phyloP scores from a whole-genome alignment of 2,329 filamentous ascomycete genomes.

The Sordariomycetes sp. region DNA sequence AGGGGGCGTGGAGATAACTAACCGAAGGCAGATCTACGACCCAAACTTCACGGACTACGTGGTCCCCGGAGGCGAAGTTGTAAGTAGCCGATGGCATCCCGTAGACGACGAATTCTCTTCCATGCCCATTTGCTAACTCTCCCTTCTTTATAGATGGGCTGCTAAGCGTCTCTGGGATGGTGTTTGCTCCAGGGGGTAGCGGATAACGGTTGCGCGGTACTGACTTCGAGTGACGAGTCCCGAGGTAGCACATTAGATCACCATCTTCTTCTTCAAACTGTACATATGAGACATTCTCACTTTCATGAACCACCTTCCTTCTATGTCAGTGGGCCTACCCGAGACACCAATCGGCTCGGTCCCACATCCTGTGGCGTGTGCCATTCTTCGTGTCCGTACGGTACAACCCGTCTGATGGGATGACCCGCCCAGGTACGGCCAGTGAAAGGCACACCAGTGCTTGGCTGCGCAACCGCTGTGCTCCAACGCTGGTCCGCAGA shows the following conservation, averaged over 20 bases:
- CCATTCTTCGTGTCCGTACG: neutral
- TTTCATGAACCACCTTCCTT: too few species aligned
- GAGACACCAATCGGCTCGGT: neutral
- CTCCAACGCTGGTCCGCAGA: too few species aligned
- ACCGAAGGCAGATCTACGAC: conserved; percentile 15
- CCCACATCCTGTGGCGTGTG: neutral
- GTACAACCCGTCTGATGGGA: neutral
- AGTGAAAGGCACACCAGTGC: neutral
- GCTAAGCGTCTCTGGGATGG: neutral
- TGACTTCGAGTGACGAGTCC: neutral
- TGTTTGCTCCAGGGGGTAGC: neutral
- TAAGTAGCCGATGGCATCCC: neutral
- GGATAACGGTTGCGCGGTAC: neutral
- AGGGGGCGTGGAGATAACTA: neutral
- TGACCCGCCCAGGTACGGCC: neutral
- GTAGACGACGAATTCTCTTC: neutral
- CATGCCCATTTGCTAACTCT: neutral
- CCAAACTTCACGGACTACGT: conserved; percentile 19
- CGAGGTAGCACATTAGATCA: neutral
- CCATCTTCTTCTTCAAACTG: neutral
- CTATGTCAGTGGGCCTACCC: too few species aligned
- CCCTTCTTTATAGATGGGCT: neutral
- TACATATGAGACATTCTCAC: neutral
- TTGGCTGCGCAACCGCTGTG: neutral
- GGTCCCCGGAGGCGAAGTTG: conserved; percentile 16